A percentile compares a stretch with the other conserved stretches of the same genome.
These are phyloP conservation scores for Aphanomyces astaci DNA, from an alignment of 352 stramenopile genomes.

Conservation along the genomic window DNA sequence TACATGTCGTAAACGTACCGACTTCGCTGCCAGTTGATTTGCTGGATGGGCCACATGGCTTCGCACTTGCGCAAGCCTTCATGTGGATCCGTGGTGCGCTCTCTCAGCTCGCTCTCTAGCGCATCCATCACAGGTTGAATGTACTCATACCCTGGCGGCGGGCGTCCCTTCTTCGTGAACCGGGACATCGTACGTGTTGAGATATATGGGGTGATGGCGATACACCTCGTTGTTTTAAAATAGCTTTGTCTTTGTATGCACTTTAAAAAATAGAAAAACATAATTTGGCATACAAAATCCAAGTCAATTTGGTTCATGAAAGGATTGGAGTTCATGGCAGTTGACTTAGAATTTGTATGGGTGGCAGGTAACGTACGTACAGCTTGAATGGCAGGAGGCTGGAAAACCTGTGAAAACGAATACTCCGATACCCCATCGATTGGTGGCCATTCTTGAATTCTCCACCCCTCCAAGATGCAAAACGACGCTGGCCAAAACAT, in stretches of 20 bases:
- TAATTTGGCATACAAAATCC: slow-evolving; percentile 10
- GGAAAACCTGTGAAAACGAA: slow-evolving; percentile 5
- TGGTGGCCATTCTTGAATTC: slow-evolving; percentile 22
- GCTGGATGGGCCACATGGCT: slow-evolving; percentile 97
- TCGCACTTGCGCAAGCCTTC: slow-evolving; percentile 96
- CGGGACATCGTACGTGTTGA: slow-evolving; percentile 59
- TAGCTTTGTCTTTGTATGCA: not conserved
- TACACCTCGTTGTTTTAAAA: slow-evolving; percentile 1
- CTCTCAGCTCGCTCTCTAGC: slow-evolving; percentile 94
- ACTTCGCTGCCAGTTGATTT: slow-evolving; percentile 98
- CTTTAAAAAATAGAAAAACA: slow-evolving; percentile 2
- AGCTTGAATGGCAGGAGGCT: slow-evolving; percentile 53
- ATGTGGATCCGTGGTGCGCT: slow-evolving; percentile 97
- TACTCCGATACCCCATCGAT: not conserved
- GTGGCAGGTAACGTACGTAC: slow-evolving; percentile 71
- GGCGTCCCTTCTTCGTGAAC: slow-evolving; percentile 72
- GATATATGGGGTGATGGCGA: no score
- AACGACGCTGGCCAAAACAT: slow-evolving; percentile 96
- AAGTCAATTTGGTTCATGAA: slow-evolving; percentile 22
- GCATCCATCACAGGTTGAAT: slow-evolving; percentile 93
- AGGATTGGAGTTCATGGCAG: not conserved
- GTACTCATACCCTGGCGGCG: slow-evolving; percentile 91
- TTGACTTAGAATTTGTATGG: slow-evolving; percentile 40
- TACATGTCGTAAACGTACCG: slow-evolving; percentile 99
- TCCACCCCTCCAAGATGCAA: slow-evolving; percentile 84